Evolutionary conservation across 352 stramenopile species (phyloP).

Genomic region (Globisporangium solare): DNA sequence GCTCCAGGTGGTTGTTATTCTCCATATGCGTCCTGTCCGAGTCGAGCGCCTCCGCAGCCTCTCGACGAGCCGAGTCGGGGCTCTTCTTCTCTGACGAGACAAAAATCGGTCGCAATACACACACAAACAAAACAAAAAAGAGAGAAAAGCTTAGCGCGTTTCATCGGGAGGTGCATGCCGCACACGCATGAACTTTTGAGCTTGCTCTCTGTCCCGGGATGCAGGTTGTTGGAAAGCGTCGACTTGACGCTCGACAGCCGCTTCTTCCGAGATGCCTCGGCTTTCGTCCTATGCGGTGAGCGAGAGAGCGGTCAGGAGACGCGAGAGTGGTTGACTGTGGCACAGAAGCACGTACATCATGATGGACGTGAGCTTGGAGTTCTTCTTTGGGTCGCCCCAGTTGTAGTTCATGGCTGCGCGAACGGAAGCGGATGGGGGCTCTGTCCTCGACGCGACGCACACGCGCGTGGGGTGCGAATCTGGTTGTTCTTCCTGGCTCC

Average conservation of each 20-base stretch:
- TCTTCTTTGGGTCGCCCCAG: slow-evolving; percentile 80
- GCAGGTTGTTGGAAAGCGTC: slow-evolving; percentile 73
- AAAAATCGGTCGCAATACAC: not conserved
- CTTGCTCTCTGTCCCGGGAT: slow-evolving; percentile 59
- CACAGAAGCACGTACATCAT: slow-evolving; percentile 56
- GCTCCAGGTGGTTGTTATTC: slow-evolving; percentile 22
- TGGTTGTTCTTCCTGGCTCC: no score
- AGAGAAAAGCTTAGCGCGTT: slow-evolving; percentile 1
- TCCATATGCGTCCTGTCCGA: not conserved
- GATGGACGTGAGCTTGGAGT: slow-evolving; percentile 55
- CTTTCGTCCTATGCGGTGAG: slow-evolving; percentile 43
- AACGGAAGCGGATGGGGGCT: no score
- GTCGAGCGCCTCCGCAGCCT: slow-evolving; percentile 11
- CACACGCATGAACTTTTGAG: slow-evolving; percentile 49
- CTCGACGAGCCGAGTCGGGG: slow-evolving; percentile 20
- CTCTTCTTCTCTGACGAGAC: slow-evolving; percentile 35
- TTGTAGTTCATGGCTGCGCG: slow-evolving; percentile 66
- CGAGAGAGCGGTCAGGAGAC: not conserved
- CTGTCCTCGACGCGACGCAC: no score
- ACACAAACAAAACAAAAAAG: no score
- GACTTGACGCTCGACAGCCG: slow-evolving; percentile 67
- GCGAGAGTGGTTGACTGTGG: not conserved
- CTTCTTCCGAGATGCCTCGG: slow-evolving; percentile 63
- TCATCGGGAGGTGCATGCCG: not conserved
- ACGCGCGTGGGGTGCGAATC: no score